A percentile compares a stretch with the other conserved stretches of the same genome.
Conservation (phyloP, 2,329 filamentous ascomycete species). For the Nigrospora sphaerica region DNA sequence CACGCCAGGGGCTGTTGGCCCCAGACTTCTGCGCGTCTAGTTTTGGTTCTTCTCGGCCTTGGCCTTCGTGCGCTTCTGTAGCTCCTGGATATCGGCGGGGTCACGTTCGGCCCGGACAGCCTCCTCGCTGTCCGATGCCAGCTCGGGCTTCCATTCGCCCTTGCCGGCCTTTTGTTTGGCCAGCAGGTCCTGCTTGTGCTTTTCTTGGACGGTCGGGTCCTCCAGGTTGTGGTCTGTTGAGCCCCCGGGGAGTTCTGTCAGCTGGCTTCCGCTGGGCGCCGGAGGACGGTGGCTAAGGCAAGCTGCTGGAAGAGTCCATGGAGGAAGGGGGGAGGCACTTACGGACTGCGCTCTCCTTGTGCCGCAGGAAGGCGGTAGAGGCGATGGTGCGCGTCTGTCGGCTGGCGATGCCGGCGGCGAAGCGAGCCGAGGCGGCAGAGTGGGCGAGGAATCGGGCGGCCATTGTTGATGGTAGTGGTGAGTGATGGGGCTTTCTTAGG, state of each 20-base stretch:
- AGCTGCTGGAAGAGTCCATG: neutral
- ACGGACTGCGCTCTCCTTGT: slow-evolving; percentile 8
- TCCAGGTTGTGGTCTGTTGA: slow-evolving; percentile 1
- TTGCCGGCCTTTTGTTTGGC: slow-evolving; percentile 63
- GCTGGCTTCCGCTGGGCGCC: no score
- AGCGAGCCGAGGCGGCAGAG: slow-evolving; percentile 2
- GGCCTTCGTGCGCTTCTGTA: slow-evolving; percentile 55
- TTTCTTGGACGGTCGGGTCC: slow-evolving; percentile 22
- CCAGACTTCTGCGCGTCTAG: no score
- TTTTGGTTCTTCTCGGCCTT: slow-evolving; percentile 40
- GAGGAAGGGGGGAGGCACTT: neutral
- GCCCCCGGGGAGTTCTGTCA: neutral
- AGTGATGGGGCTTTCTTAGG: no score
- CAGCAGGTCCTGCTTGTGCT: slow-evolving; percentile 54
- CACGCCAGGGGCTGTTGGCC: no score
- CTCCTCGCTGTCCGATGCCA: slow-evolving; percentile 75
- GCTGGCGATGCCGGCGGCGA: slow-evolving; percentile 2
- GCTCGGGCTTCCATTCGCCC: slow-evolving; percentile 68
- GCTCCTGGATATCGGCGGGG: slow-evolving; percentile 27
- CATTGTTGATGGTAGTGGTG: slow-evolving; percentile 2
- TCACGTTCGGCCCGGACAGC: slow-evolving; percentile 62
- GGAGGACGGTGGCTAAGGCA: neutral
- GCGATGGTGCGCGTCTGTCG: slow-evolving; percentile 6
- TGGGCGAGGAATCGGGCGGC: slow-evolving; percentile 5
- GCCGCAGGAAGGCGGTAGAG: slow-evolving; percentile 5